phyloP scores from a whole-genome alignment of 2,329 filamentous ascomycete species.

The Botrytis porri region DNA sequence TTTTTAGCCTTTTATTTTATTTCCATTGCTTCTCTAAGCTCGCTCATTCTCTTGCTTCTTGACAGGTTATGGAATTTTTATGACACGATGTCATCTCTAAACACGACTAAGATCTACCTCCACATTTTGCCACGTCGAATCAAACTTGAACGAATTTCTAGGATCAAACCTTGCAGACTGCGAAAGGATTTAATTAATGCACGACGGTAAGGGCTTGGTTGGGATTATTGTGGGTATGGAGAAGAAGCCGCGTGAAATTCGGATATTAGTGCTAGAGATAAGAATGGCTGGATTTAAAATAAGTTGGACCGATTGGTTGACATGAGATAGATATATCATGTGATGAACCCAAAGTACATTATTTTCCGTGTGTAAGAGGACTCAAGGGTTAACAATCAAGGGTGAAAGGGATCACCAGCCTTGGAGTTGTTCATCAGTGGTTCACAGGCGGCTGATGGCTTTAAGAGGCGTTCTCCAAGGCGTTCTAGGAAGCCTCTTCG shows the following conservation, averaged over 20 bases:
- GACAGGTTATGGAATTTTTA: conserved; percentile 1
- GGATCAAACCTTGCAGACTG: neutral
- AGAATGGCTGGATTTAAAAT: conserved; percentile 7
- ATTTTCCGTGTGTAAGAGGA: neutral
- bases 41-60: neutral
- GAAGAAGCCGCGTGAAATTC: conserved; percentile 9
- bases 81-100: conserved; percentile 12
- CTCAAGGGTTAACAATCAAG: neutral
- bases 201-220: neutral
- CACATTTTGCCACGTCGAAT: conserved; percentile 14
- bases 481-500: neutral
- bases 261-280: conserved; percentile 15
- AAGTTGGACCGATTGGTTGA: conserved; percentile 8
- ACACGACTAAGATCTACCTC: conserved; percentile 13
- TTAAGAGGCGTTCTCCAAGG: neutral
- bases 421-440: neutral
- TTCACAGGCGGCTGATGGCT: neutral
- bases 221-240: conserved; percentile 5
- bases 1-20: neutral
- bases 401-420: neutral
- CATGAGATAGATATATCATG: neutral
- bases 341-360: neutral
- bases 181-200: conserved; percentile 3
- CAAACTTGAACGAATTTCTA: neutral
- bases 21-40: neutral